Evolutionary conservation across 1,284 basidiomycete species (phyloP), one percentile per base, ranked within the genome.

Genomic region (Puccinia horiana): DNA sequence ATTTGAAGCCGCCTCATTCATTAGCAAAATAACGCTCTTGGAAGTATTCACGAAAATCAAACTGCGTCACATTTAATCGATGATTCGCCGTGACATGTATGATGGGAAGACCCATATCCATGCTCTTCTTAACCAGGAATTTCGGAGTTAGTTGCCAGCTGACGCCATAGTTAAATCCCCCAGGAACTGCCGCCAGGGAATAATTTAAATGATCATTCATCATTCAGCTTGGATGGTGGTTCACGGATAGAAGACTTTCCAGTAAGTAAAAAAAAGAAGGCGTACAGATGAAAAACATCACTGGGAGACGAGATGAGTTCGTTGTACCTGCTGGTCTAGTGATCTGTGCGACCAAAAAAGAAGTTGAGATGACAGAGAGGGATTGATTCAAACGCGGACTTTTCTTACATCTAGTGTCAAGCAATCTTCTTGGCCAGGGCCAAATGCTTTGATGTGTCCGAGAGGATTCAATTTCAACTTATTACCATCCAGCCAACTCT

Each of bases 51-150:
- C 8, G 23, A 49, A 35, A 35, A 1, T 14, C 20, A 32, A 74
- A 12, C 35, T 6, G 14, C 52, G 35, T 54, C 16, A 81, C 85
- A 49, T 84, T 86, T 32, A 88, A 67, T 85, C 90, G 88, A 84
- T 91, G 91, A 85, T 91, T 91, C 87, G 90, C 87, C 63, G 90
- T 89, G n/a, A 90, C 89, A 82, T 90, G 89, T 74, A 91, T 87
- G 37, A 90, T 87, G 0, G 90, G 90, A 81, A 88, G 86, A 35
- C 87, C 87, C n/a, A 90, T 84, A 9, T 85, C 85, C 18, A 90
- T 86, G 1, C 90, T 90, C 18, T 89, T 88, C 42, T 88, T 84
- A 2, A 91, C 90, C 65, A 91, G 89, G 20, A 72, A 72, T 18
- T 37, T 61, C n/a, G 69, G 69, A 32, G 78, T 73, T 49, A 74